Evolutionary conservation across 2,329 filamentous ascomycete species (phyloP).

Genomic region (Tolypocladium amazonense): DNA sequence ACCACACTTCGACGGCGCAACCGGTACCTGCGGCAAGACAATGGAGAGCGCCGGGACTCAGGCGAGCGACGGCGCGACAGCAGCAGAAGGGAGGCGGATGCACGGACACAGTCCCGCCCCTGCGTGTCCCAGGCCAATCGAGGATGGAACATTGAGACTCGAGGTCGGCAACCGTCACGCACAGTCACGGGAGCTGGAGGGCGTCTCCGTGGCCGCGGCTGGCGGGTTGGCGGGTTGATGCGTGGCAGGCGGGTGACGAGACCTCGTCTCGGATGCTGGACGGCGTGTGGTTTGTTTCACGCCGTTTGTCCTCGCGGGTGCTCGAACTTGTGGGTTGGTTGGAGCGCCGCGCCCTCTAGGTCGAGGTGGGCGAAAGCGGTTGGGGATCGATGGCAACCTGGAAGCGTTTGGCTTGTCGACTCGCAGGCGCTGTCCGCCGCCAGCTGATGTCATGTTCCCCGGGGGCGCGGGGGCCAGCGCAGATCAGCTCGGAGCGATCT

Average conservation of each 20-base stretch:
- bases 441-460: neutral
- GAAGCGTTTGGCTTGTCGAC: neutral
- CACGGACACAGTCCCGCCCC: neutral
- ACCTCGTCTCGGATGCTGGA: neutral
- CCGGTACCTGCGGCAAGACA: slow-evolving; percentile 5
- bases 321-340: no score
- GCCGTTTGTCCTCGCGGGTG: no score
- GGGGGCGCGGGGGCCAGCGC: neutral
- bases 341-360: no score
- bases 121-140: neutral
- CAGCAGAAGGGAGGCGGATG: neutral
- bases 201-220: neutral
- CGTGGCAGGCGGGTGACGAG: neutral
- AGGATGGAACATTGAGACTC: neutral
- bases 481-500: neutral
- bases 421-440: neutral
- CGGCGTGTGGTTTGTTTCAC: neutral
- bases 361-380: neutral
- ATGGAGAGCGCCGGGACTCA: neutral
- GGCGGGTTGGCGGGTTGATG: neutral
- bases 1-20: slow-evolving; percentile 2
- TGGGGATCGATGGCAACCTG: neutral
- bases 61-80: neutral
- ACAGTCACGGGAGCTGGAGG: neutral
- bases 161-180: neutral